Conservation (phyloP, 208 protist genomes). For the Strigomonas culicis region DNA sequence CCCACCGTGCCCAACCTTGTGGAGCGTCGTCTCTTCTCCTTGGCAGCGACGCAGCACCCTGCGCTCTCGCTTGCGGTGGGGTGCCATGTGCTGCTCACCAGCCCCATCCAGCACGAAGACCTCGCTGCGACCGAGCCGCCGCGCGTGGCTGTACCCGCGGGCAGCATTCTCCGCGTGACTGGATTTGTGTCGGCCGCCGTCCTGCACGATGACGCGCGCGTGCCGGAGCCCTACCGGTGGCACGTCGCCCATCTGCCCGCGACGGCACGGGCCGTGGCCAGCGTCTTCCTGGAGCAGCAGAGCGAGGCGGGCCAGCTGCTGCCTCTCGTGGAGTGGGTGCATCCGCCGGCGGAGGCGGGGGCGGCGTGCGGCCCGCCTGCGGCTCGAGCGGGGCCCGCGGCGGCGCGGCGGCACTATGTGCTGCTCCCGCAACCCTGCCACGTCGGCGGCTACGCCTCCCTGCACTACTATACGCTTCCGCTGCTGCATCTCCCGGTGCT, state of each 20-base stretch:
- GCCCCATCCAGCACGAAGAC: conserved; percentile 1
- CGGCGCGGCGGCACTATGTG: conserved; percentile 3
- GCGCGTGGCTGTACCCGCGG: background rate
- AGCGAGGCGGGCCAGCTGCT: background rate
- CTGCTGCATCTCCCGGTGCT: conserved; percentile 45
- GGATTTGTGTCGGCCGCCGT: background rate
- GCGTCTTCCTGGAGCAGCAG: background rate
- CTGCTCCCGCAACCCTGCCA: conserved; percentile 25
- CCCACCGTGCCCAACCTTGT: conserved; percentile 22
- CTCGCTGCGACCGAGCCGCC: background rate
- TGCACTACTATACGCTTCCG: conserved; percentile 63
- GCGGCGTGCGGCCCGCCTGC: background rate
- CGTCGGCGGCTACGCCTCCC: conserved; percentile 46
- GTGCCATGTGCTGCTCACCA: conserved; percentile 22
- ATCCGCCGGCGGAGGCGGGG: background rate
- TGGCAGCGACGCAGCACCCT: conserved; percentile 34
- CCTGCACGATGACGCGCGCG: background rate
- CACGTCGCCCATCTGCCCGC: background rate
- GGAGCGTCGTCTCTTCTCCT: conserved; percentile 43
- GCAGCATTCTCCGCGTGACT: background rate
- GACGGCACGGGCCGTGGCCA: background rate
- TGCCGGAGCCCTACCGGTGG: background rate
- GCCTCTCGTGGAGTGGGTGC: no score
- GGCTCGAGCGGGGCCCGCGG: background rate
- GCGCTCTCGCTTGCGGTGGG: conserved; percentile 29